Evolutionary conservation across 169 alveolate genomes (phyloP).

Genomic region (Plasmodium gallinaceum): DNA sequence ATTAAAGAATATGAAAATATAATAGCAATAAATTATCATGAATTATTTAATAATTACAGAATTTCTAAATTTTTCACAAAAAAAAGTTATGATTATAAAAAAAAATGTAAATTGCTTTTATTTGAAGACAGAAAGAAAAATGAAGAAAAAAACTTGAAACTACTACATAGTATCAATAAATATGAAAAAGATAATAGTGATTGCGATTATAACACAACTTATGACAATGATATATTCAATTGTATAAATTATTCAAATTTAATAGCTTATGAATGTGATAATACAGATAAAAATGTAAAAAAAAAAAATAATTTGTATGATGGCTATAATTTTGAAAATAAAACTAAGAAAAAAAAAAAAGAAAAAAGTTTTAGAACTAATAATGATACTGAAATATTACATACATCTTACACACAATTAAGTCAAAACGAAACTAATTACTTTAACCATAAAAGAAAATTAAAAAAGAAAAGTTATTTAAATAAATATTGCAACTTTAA

Average conservation of each 20-base stretch:
- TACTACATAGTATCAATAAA: not conserved
- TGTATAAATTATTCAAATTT: not conserved
- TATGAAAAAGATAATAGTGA: not conserved
- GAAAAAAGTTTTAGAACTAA: not conserved
- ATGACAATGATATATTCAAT: not conserved
- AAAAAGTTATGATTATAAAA: constrained; percentile 16
- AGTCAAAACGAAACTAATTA: not conserved
- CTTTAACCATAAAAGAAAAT: constrained; percentile 11
- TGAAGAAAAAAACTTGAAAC: not conserved
- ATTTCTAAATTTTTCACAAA: constrained; percentile 22
- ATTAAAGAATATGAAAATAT: constrained; percentile 19
- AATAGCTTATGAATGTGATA: not conserved
- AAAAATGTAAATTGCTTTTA: not conserved
- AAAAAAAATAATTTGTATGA: not conserved
- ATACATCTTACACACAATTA: not conserved
- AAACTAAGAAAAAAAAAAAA: not conserved
- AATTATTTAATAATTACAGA: constrained; percentile 36
- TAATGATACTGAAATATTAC: not conserved
- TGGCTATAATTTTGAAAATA: not conserved
- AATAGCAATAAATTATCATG: constrained; percentile 44
- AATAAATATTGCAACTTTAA: constrained; percentile 11
- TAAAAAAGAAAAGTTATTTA: constrained; percentile 8
- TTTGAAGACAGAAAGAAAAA: not conserved
- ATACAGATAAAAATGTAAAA: not conserved
- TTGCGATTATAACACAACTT: not conserved